Percentiles rank a stretch among this genome's conserved stretches.
phyloP scores from a whole-genome alignment of 2,329 filamentous ascomycete species.

The Diplocarpon rosae region DNA sequence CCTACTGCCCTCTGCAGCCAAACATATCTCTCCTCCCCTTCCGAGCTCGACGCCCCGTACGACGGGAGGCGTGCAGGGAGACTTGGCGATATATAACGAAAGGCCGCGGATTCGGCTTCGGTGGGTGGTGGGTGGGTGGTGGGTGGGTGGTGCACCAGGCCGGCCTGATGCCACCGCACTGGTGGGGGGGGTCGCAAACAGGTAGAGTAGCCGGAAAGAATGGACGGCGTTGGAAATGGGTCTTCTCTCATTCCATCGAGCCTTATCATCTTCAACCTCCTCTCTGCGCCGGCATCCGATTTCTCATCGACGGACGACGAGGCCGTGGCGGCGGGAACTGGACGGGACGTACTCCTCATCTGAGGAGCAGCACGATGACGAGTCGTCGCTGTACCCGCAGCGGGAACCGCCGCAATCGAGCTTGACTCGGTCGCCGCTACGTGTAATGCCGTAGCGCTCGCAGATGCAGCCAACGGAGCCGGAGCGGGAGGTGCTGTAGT shows the following conservation, averaged over 20 bases:
- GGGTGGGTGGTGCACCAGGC: constrained; percentile 16
- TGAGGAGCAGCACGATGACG: constrained; percentile 58
- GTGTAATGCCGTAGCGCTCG: constrained; percentile 93
- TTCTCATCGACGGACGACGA: constrained; percentile 38
- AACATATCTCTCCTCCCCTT: neutral
- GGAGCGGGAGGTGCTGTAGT: constrained; percentile 69
- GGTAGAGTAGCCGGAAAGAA: constrained; percentile 21
- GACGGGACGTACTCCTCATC: constrained; percentile 47
- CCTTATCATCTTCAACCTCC: constrained; percentile 2
- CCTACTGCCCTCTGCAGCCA: neutral
- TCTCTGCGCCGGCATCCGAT: constrained; percentile 3
- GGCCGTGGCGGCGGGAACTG: constrained; percentile 51
- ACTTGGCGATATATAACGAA: constrained; percentile 9
- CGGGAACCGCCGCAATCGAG: constrained; percentile 86
- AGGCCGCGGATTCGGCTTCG: constrained; percentile 24
- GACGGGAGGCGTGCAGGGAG: constrained; percentile 12
- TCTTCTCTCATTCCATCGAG: constrained; percentile 3
- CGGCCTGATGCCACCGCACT: constrained; percentile 19
- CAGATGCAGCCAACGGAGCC: constrained; percentile 77
- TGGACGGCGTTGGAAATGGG: constrained; percentile 14
- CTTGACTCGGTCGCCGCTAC: constrained; percentile 85
- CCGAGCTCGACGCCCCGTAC: constrained; percentile 3
- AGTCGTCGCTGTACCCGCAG: constrained; percentile 71
- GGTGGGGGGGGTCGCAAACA: constrained; percentile 15
- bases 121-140: constrained; percentile 3